Evolutionary conservation across 2,329 filamentous ascomycete species (phyloP), one percentile per base, ranked within the genome.

Genomic region (Grosmannia huntii): DNA sequence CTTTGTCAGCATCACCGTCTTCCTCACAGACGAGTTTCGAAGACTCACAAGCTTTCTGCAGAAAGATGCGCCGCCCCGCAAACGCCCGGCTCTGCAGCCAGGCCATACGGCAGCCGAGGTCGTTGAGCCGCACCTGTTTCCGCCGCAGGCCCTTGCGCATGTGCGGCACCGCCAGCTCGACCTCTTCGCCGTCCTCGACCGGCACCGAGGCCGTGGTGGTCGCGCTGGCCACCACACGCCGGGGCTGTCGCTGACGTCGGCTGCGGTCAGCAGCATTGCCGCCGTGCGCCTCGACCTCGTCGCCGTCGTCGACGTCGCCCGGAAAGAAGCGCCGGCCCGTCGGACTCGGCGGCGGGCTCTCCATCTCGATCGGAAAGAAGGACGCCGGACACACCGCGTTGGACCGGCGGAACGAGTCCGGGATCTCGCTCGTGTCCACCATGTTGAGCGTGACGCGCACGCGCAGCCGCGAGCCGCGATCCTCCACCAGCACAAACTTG

Each of bases 1-100:
- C n/a, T 46, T 28, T 21, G 50, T 55, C 19, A 57, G 54, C 14
- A 28, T 14, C 28, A 28, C 28, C 5, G 28, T 7, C 28, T 28
- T 28, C 28, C 7, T 7, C 5, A 28, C 28, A 28, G 28, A 4
- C 28, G n/a, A n/a, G n/a, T 28, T 28, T 28, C 28, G 28, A 28
- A 25, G 5, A 54, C 90, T 84, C 76, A 96, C 91, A 75, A 65
- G 91, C 91, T 77, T 90, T 85, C 71, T 96, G 92, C 66, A 96
- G 75, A 71, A 96, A 96, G 53, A 96, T 78, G 48, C 86, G 90
- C 65, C 90, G 81, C 14, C 87, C 88, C 1, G 90, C 86, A 75
- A 97, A 96, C 12, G 92, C 89, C 66, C 92, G 81, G 69, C 90
- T 94, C 74, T 97, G 92, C 57, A 91, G 85, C 92, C 94, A 99